phyloP scores from a whole-genome alignment of 2,329 filamentous ascomycete species.

The Cladosporium austrohemisphaericum region DNA sequence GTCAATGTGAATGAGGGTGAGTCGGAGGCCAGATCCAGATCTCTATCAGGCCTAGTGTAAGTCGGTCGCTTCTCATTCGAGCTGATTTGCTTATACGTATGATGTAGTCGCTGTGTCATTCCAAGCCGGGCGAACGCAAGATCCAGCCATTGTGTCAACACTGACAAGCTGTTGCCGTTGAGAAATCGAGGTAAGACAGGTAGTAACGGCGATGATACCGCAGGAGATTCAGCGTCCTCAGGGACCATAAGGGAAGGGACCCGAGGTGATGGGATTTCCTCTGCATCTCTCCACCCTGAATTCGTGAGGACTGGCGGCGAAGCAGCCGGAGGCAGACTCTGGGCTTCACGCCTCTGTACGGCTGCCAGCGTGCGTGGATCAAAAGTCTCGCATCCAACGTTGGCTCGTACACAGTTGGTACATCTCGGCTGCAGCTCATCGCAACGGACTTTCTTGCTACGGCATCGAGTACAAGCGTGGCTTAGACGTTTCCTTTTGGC shows the following conservation, averaged over 20 bases:
- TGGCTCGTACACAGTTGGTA: conserved; percentile 3
- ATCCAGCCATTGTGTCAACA: conserved; percentile 8
- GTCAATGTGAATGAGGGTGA: background rate
- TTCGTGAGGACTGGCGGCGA: background rate
- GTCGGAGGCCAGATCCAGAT: background rate
- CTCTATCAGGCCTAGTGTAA: background rate
- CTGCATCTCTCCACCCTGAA: background rate
- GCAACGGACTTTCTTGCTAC: conserved; percentile 4
- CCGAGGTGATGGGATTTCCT: background rate
- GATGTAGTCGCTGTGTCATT: background rate
- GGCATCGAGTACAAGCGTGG: conserved; percentile 8
- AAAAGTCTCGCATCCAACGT: background rate
- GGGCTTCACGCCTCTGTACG: conserved; percentile 2
- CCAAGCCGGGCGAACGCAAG: conserved; percentile 8
- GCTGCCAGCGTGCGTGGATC: conserved; percentile 3
- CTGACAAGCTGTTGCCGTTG: conserved; percentile 8
- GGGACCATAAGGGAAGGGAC: background rate
- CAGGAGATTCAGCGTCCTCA: background rate
- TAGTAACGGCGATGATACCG: conserved; percentile 4
- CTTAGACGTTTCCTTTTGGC: conserved; percentile 10
- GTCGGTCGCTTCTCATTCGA: background rate
- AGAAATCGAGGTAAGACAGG: conserved; percentile 9
- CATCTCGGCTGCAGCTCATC: conserved; percentile 7
- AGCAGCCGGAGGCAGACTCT: background rate
- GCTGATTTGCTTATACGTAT: conserved; percentile 1